These are phyloP conservation scores for Saturnispora hagleri DNA, from an alignment of 805 yeast species.

Conservation along the genomic window DNA sequence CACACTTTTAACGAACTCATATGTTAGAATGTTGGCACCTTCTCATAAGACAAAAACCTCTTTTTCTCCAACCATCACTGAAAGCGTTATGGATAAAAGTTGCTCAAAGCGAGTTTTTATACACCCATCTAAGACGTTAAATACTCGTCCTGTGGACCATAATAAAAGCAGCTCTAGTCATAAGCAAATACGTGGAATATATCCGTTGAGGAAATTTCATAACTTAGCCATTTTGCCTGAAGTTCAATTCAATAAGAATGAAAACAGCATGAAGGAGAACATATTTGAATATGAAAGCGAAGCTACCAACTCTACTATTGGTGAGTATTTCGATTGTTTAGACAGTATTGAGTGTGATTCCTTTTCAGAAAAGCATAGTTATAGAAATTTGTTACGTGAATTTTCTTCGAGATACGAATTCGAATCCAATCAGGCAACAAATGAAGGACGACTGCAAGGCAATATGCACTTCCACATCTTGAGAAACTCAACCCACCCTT, in stretches of 20 bases:
- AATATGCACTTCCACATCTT: neutral
- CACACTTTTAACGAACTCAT: no score
- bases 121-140: neutral
- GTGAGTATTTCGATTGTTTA: neutral
- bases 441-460: neutral
- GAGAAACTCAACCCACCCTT: neutral
- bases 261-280: no score
- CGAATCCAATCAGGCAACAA: neutral
- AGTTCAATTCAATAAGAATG: neutral
- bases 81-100: no score
- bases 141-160: neutral
- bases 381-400: neutral
- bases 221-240: neutral
- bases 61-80: neutral
- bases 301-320: neutral
- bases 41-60: neutral
- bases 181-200: neutral
- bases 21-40: no score
- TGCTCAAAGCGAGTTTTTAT: no score
- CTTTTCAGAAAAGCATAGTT: neutral
- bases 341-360: neutral
- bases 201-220: neutral
- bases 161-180: neutral
- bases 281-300: neutral
- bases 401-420: neutral